phyloP scores from a whole-genome alignment of 2,329 filamentous ascomycete species.

The Cyphellophora europaea region DNA sequence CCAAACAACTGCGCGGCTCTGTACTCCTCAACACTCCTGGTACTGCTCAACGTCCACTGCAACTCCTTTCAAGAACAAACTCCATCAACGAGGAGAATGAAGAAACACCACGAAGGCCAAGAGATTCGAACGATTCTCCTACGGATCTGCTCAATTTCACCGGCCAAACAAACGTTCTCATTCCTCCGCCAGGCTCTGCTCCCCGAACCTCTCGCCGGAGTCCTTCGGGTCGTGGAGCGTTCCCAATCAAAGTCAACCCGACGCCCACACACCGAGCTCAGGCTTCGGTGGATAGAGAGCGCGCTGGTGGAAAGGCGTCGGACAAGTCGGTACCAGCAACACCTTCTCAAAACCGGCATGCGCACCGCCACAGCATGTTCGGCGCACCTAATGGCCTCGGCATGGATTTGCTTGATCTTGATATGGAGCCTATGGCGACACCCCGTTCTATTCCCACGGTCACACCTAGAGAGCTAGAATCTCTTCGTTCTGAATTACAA shows the following conservation, averaged over 20 bases:
- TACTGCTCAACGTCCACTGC: constrained; percentile 28
- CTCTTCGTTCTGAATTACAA: constrained; percentile 79
- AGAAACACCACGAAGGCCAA: constrained; percentile 40
- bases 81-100: constrained; percentile 26
- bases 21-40: constrained; percentile 37
- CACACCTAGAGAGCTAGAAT: constrained; percentile 85
- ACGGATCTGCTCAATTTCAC: constrained; percentile 85
- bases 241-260: constrained; percentile 19
- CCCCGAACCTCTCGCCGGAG: constrained; percentile 25
- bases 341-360: constrained; percentile 14
- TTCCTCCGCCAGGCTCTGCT: constrained; percentile 37
- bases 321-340: constrained; percentile 19
- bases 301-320: constrained; percentile 18
- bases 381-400: constrained; percentile 11
- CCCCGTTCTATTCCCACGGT: constrained; percentile 85
- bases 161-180: constrained; percentile 57
- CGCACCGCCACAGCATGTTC: constrained; percentile 19
- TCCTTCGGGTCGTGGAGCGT: constrained; percentile 26
- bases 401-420: constrained; percentile 64
- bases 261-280: constrained; percentile 18
- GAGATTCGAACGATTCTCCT: constrained; percentile 42
- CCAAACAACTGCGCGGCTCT: constrained; percentile 25
- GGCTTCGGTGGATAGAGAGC: constrained; percentile 19
- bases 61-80: constrained; percentile 25
- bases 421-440: constrained; percentile 87